A percentile compares a stretch with the other conserved stretches of the same genome.
Evolutionary conservation across 306 rosid species (phyloP).

Genomic region (Prunus davidiana): DNA sequence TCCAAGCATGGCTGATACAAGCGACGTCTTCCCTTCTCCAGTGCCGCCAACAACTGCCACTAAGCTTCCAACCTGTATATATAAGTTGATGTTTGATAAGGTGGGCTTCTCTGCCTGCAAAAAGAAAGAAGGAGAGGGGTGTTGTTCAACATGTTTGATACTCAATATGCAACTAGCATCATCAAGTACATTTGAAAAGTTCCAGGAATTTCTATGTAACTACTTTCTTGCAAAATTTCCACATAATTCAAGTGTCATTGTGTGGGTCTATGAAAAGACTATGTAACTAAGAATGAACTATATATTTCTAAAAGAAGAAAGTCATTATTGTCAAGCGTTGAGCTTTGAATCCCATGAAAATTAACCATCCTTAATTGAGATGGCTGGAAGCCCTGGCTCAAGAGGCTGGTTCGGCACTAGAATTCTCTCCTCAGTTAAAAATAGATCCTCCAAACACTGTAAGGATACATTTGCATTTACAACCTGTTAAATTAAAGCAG

Average conservation of each 20-base stretch:
- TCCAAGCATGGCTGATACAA: constrained; percentile 80
- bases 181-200: neutral
- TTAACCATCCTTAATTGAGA: constrained; percentile 62
- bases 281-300: neutral
- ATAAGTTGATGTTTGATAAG: constrained; percentile 58
- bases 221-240: neutral
- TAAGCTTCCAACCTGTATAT: constrained; percentile 71
- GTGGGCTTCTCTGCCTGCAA: constrained; percentile 58
- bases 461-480: constrained; percentile 80
- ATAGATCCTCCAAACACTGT: constrained; percentile 74
- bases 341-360: constrained; percentile 90
- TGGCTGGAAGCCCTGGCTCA: constrained; percentile 66
- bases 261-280: no score
- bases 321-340: neutral
- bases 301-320: no score
- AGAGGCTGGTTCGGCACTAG: constrained; percentile 61
- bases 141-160: constrained; percentile 2
- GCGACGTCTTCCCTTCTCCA: constrained; percentile 95
- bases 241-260: neutral
- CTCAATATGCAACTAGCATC: neutral
- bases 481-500: constrained; percentile 43
- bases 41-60: constrained; percentile 91
- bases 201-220: neutral
- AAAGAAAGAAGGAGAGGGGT: neutral
- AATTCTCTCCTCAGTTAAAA: constrained; percentile 62